Conservation (phyloP, 1,139 yeast genomes). For the Kluyveromyces sp. region DNA sequence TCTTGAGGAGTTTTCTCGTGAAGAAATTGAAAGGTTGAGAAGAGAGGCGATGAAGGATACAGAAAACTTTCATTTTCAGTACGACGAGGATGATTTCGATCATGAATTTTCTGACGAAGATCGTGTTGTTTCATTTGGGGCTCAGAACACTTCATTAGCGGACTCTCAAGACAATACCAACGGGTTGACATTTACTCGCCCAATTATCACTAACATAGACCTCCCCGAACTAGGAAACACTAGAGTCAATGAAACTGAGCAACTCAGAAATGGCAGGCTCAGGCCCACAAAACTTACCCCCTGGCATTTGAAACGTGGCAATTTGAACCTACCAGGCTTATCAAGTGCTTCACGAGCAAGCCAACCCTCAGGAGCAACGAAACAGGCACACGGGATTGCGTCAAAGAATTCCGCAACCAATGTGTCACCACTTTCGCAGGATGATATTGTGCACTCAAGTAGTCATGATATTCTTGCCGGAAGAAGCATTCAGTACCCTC, state of each 20-base stretch:
- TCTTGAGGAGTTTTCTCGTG: conserved; percentile 66
- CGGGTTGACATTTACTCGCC: conserved; percentile 36
- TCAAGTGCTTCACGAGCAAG: background rate
- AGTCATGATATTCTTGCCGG: conserved; percentile 28
- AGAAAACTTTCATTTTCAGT: conserved; percentile 34
- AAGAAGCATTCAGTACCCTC: conserved; percentile 34
- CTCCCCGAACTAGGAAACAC: conserved; percentile 38
- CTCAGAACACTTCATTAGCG: conserved; percentile 3
- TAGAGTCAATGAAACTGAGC: conserved; percentile 60
- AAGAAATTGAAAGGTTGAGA: conserved; percentile 51
- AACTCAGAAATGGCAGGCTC: conserved; percentile 49
- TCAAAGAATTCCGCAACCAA: conserved; percentile 14
- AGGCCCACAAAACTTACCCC: conserved; percentile 75
- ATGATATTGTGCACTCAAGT: background rate
- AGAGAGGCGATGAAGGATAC: conserved; percentile 39
- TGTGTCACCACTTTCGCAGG: background rate
- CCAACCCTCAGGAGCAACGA: conserved; percentile 1
- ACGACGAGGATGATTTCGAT: conserved; percentile 30
- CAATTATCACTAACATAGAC: conserved; percentile 37
- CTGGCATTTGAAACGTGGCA: conserved; percentile 48
- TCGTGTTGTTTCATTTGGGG: conserved; percentile 3
- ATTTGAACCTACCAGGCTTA: conserved; percentile 11
- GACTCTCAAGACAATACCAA: conserved; percentile 3
- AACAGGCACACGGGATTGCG: conserved; percentile 4
- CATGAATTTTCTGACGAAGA: conserved; percentile 16